Evolutionary conservation across 208 protist genomes (phyloP).

Genomic region (Porcisia deanei): DNA sequence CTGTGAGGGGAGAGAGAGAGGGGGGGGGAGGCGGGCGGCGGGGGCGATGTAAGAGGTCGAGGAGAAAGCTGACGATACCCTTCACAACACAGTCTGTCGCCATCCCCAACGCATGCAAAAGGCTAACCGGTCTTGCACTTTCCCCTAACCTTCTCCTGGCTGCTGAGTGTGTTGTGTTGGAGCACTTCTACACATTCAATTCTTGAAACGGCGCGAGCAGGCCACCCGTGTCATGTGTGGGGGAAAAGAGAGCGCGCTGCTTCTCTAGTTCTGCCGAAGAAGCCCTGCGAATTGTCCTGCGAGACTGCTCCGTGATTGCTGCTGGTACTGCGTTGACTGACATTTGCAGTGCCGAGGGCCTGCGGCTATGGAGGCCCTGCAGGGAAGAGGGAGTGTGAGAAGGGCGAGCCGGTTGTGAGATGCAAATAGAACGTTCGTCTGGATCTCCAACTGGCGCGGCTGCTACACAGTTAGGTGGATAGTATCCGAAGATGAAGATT

Average conservation of each 20-base stretch:
- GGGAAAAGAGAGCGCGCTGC: constrained; percentile 49
- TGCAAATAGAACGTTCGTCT: neutral
- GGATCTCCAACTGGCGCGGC: constrained; percentile 3
- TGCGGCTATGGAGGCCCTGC: constrained; percentile 10
- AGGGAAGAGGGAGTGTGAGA: constrained; percentile 5
- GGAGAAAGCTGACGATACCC: neutral
- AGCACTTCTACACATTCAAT: constrained; percentile 23
- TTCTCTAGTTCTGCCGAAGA: constrained; percentile 24
- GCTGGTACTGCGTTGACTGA: constrained; percentile 9
- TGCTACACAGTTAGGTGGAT: constrained; percentile 20
- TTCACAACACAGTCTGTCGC: neutral
- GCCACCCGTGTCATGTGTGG: constrained; percentile 37
- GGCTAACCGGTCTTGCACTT: neutral
- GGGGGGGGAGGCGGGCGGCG: constrained; percentile 2
- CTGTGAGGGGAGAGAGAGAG: neutral
- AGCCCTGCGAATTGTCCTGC: constrained; percentile 3
- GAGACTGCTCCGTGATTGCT: neutral
- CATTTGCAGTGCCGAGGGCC: constrained; percentile 7
- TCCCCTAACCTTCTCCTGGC: neutral
- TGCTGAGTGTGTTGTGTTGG: neutral
- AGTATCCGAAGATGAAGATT: constrained; percentile 27
- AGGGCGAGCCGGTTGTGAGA: neutral
- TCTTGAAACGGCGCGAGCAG: constrained; percentile 52
- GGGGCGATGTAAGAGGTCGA: neutral
- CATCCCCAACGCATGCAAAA: neutral